These are phyloP conservation scores for Pseudomonodictys pantanalensis DNA, from an alignment of 495 filamentous ascomycete genomes.

Conservation along the genomic window DNA sequence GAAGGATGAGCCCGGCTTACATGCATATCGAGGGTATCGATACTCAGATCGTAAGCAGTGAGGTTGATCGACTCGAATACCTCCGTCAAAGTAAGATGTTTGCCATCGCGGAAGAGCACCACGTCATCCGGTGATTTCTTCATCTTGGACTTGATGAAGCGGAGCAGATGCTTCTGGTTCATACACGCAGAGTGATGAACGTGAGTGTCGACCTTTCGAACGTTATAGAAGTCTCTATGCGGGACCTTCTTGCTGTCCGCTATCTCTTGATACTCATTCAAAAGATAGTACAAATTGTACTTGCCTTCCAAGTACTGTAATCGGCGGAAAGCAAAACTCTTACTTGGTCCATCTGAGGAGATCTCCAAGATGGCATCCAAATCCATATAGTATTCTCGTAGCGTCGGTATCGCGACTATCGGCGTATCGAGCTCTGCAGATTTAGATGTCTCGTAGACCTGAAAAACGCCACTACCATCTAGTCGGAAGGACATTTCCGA, in stretches of 20 bases:
- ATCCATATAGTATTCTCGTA: conserved; percentile 93
- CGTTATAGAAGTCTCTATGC: conserved; percentile 98
- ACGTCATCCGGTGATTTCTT: conserved; percentile 94
- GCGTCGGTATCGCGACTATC: conserved; percentile 75
- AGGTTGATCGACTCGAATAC: conserved; percentile 97
- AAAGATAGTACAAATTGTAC: conserved; percentile 85
- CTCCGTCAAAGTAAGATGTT: conserved; percentile 83
- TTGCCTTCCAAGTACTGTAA: conserved; percentile 94
- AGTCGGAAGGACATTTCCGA: conserved; percentile 72
- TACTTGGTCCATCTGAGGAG: conserved; percentile 91
- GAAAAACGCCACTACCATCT: conserved; percentile 83
- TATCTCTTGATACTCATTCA: conserved; percentile 97
- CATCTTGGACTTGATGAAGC: conserved; percentile 99
- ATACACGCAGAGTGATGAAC: conserved; percentile 99
- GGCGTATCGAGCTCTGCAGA: conserved; percentile 62
- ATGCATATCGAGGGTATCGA: conserved; percentile 99
- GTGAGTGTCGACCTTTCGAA: conserved; percentile 97
- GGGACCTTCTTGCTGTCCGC: conserved; percentile 97
- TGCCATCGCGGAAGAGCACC: conserved; percentile 89
- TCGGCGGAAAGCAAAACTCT: conserved; percentile 92
- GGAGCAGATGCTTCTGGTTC: conserved; percentile 97
- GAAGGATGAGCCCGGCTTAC: conserved; percentile 47
- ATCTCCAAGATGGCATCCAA: conserved; percentile 79
- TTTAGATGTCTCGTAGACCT: conserved; percentile 72
- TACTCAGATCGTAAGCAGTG: conserved; percentile 95